Base-by-base conservation (phyloP, 164 flowering plant genomes). In the Saururus chinensis region DNA sequence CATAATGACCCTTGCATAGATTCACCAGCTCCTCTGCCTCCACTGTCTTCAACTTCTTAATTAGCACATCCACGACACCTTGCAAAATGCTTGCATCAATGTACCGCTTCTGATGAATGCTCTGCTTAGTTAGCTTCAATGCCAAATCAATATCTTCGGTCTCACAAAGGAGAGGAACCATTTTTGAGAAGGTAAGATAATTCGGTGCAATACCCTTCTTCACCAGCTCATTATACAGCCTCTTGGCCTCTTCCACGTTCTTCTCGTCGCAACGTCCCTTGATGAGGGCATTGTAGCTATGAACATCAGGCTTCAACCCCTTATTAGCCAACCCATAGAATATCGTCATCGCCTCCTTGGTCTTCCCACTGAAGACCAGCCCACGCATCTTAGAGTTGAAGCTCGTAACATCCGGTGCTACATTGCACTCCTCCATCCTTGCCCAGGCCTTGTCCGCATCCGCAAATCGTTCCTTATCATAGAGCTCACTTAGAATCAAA, bases 371-470 rank as follows among this genome's bases (percentile, higher is more conserved):
- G 0, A 14, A 37, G 49, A 70, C 63, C 70, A 81, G 49, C 23
- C 79, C 82, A 12, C 65, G 62, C 57, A 80, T 40, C 64, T 64
- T 82, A 0, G 72, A 19, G 26, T 79, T 70, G 58, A 70, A 76
- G 59, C 69, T 80, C 35, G 62, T 58, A 17, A 65, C 42, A 60
- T 74, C 61, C 10, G 82, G 71, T 59, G 49, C 57, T 53, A 71
- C 51, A 59, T 65, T 69, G 56, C 71, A 64, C 60, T 51, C 53
- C 23, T 66, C 66, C 82, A 82, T 82, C 64, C 60, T 37, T 23
- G 13, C 64, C 84, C 79, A 77, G 19, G 68, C 53, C 63, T 65
- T 72, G 57, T 82, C 84, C 5, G 72, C 84, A 19, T 81, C 85
- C 11, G 41, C 22, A 49, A 69, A 66, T 41, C 62, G 66, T 11